A percentile compares a stretch with the other conserved stretches of the same genome.
Evolutionary conservation across 257 asterid genomes (phyloP).

Genomic region (Lavandula angustifolia): DNA sequence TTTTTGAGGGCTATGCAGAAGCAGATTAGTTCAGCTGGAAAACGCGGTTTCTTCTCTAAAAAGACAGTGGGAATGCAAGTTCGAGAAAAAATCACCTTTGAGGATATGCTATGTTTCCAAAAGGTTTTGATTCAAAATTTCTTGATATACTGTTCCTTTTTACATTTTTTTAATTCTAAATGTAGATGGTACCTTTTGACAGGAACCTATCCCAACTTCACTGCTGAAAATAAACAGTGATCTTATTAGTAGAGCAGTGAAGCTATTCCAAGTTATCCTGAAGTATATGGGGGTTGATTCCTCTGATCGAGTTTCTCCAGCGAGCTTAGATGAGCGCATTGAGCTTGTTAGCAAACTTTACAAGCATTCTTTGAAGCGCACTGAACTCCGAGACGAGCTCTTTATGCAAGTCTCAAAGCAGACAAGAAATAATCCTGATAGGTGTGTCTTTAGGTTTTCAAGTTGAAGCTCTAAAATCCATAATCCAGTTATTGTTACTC

Average conservation of each 20-base stretch:
- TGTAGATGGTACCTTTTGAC: constrained; percentile 38
- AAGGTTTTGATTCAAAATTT: constrained; percentile 54
- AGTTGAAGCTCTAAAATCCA: constrained; percentile 17
- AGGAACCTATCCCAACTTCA: constrained; percentile 95
- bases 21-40: constrained; percentile 82
- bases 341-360: constrained; percentile 84
- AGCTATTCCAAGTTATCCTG: constrained; percentile 81
- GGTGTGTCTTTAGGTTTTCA: constrained; percentile 46
- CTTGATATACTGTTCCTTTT: background rate
- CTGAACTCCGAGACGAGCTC: constrained; percentile 97
- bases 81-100: constrained; percentile 87
- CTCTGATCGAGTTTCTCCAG: constrained; percentile 56
- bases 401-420: constrained; percentile 92
- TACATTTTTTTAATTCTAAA: constrained; percentile 29
- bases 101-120: constrained; percentile 95
- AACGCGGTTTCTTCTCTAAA: constrained; percentile 89
- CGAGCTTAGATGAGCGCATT: constrained; percentile 74
- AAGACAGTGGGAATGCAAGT: constrained; percentile 67
- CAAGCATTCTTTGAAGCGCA: constrained; percentile 86
- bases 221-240: constrained; percentile 77
- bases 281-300: constrained; percentile 92
- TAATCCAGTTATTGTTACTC: constrained; percentile 12
- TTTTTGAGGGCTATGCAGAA: constrained; percentile 97
- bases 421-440: constrained; percentile 88
- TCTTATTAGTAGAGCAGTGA: constrained; percentile 77